phyloP scores from a whole-genome alignment of 345 rosid species.

The Moringa oleifera region DNA sequence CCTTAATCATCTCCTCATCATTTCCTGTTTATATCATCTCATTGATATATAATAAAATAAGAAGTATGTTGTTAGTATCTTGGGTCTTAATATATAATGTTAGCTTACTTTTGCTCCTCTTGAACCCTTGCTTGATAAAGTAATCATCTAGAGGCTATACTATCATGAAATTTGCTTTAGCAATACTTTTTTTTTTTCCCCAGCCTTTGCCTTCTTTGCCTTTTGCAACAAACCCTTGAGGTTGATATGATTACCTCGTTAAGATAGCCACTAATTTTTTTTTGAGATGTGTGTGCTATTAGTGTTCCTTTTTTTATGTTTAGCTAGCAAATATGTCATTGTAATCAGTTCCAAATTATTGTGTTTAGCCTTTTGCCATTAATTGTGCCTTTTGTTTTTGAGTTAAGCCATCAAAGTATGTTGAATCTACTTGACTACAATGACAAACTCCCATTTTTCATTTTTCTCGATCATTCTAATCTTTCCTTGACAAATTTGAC shows the following conservation, averaged over 20 bases:
- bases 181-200: too few relatives aligned
- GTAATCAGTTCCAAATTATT: too few relatives aligned
- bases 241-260: neutral
- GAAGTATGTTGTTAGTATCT: neutral
- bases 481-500: too few relatives aligned
- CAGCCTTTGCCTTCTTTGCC: neutral
- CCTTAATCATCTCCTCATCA: neutral
- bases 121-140: neutral
- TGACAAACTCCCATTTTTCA: neutral
- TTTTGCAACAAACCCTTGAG: neutral
- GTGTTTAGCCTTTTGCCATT: too few relatives aligned
- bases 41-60: neutral
- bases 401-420: too few relatives aligned
- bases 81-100: neutral
- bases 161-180: neutral
- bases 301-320: too few relatives aligned
- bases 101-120: neutral
- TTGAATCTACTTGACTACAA: too few relatives aligned
- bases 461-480: neutral
- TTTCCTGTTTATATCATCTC: neutral
- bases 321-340: too few relatives aligned
- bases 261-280: neutral
- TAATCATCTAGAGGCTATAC: neutral
- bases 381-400: too few relatives aligned
- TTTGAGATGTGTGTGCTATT: too few relatives aligned